phyloP scores from a whole-genome alignment of 1,284 basidiomycete genomes.

The Puccinia horiana region DNA sequence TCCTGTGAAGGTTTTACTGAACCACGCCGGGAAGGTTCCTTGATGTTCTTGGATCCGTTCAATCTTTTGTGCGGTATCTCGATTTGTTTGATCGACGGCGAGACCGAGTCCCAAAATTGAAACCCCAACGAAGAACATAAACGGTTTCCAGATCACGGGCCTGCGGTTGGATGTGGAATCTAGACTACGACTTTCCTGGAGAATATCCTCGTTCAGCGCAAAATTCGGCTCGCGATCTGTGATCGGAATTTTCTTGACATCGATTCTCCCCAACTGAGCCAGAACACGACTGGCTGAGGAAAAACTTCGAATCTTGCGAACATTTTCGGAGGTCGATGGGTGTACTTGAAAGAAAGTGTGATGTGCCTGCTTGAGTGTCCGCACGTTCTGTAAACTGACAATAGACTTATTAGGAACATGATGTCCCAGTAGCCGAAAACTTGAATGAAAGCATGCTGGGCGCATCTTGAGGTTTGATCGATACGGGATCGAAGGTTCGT shows the following conservation, averaged over 20 bases:
- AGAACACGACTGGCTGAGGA: background rate
- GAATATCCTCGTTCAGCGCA: slow-evolving; percentile 9
- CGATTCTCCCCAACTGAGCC: slow-evolving; percentile 34
- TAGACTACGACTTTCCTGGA: slow-evolving; percentile 7
- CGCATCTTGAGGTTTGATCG: background rate
- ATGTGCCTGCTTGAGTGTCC: background rate
- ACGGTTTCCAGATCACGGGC: slow-evolving; percentile 39
- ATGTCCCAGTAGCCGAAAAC: background rate
- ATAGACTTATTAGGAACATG: background rate
- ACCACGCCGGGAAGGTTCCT: slow-evolving; percentile 32
- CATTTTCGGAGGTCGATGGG: background rate
- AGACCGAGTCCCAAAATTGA: slow-evolving; percentile 26
- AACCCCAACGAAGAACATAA: slow-evolving; percentile 22
- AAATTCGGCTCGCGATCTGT: slow-evolving; percentile 17
- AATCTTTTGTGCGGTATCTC: slow-evolving; percentile 41
- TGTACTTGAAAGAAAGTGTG: background rate
- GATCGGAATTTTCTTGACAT: slow-evolving; percentile 34
- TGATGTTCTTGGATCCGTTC: slow-evolving; percentile 33
- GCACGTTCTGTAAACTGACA: background rate
- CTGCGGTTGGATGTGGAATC: background rate
- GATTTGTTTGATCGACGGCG: slow-evolving; percentile 36
- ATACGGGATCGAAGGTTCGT: background rate
- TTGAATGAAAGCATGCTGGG: background rate
- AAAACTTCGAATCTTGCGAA: background rate
- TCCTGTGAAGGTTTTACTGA: slow-evolving; percentile 27